A percentile compares a stretch with the other conserved stretches of the same genome.
phyloP scores from a whole-genome alignment of 148 eudicot species.

The Chenopodium berlandieri region DNA sequence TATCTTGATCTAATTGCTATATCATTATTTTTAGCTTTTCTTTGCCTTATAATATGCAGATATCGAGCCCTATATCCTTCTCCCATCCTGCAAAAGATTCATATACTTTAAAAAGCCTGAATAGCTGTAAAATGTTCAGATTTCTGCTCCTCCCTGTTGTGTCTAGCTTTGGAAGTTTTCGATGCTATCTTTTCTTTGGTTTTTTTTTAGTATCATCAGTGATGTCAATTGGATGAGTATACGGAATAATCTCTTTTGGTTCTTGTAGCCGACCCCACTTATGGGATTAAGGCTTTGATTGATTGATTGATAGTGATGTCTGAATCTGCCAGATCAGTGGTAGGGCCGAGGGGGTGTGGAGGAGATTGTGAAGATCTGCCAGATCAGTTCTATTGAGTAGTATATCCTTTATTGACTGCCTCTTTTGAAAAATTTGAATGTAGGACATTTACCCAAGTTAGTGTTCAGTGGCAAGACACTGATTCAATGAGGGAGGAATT shows the following conservation, averaged over 20 bases:
- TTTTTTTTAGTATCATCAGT: background rate
- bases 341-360: background rate
- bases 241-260: no score
- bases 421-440: conserved; percentile 17
- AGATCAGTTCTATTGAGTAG: background rate
- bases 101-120: background rate
- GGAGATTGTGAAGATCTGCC: background rate
- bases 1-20: background rate
- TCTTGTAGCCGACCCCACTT: no score
- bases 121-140: background rate
- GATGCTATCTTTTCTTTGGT: background rate
- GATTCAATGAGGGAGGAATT: conserved; percentile 98
- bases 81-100: background rate
- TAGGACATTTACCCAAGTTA: conserved; percentile 99
- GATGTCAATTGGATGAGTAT: background rate
- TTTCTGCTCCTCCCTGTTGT: background rate
- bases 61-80: background rate
- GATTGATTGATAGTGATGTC: no score
- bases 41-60: background rate
- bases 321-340: no score
- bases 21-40: background rate
- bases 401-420: background rate
- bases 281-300: no score
- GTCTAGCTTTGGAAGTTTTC: background rate
- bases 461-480: conserved; percentile 97